Percentiles rank a stretch among this genome's conserved stretches.
phyloP scores from a whole-genome alignment of 208 protist genomes.

The Crithidia acanthocephali region DNA sequence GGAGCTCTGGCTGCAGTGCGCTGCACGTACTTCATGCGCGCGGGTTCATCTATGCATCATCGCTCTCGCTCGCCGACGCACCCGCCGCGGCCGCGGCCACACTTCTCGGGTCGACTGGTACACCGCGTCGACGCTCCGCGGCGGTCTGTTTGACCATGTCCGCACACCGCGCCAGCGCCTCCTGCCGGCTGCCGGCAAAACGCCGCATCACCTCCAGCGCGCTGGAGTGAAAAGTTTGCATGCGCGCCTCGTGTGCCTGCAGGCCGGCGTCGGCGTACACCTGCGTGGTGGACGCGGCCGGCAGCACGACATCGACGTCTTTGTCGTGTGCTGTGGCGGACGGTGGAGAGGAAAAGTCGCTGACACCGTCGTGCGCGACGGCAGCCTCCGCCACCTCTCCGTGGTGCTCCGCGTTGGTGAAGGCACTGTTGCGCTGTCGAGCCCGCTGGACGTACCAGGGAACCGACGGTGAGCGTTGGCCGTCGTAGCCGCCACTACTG shows the following conservation, averaged over 20 bases:
- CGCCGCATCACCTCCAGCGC: constrained; percentile 74
- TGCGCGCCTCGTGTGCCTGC: constrained; percentile 55
- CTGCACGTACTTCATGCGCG: too few relatives aligned
- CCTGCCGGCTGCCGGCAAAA: constrained; percentile 76
- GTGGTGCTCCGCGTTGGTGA: background rate
- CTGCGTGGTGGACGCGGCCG: background rate
- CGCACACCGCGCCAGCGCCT: constrained; percentile 75
- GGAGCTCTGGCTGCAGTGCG: too few relatives aligned
- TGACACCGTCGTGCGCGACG: background rate
- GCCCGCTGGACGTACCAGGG: constrained; percentile 1
- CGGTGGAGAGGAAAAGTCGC: background rate
- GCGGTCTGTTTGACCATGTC: constrained; percentile 61
- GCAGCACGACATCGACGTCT: background rate
- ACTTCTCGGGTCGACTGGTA: background rate
- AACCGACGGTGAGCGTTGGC: background rate
- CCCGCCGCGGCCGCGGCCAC: background rate
- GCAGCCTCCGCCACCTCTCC: background rate
- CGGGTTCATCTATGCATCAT: too few relatives aligned
- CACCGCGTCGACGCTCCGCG: constrained; percentile 15
- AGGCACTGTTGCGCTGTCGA: background rate
- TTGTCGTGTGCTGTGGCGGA: background rate
- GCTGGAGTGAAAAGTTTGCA: constrained; percentile 70
- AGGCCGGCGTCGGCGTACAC: constrained; percentile 18
- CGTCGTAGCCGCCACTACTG: background rate
- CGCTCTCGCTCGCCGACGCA: constrained; percentile 6